Conservation (phyloP, 257 asterid species). For the Salvia rosmarinus region DNA sequence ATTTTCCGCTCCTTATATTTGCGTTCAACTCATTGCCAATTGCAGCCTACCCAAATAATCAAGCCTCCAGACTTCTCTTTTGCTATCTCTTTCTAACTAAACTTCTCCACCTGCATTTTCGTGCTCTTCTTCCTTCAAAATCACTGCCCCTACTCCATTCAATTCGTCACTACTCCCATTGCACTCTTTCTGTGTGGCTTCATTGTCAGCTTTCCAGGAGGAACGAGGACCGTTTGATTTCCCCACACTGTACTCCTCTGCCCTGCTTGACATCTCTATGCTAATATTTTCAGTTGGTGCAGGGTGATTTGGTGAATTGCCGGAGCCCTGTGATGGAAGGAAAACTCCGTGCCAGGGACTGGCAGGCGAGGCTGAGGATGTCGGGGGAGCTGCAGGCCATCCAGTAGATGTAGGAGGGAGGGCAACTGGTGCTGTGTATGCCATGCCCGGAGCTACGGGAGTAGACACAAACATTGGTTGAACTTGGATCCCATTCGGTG, state of each 20-base stretch:
- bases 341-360: constrained; percentile 88
- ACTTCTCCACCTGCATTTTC: constrained; percentile 33
- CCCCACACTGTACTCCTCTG: constrained; percentile 38
- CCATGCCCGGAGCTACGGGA: constrained; percentile 53
- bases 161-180: constrained; percentile 44
- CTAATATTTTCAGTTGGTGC: constrained; percentile 35
- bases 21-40: constrained; percentile 51
- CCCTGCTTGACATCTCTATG: constrained; percentile 27
- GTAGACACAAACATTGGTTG: constrained; percentile 63
- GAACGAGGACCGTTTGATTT: constrained; percentile 34
- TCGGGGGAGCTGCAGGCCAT: constrained; percentile 59
- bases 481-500: constrained; percentile 56
- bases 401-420: constrained; percentile 58
- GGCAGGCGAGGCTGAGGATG: constrained; percentile 64
- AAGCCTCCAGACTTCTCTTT: constrained; percentile 2
- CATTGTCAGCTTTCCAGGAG: constrained; percentile 25
- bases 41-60: constrained; percentile 38
- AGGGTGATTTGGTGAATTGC: constrained; percentile 48
- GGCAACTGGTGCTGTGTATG: constrained; percentile 60
- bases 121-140: constrained; percentile 42
- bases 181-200: constrained; percentile 39
- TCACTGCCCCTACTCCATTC: constrained; percentile 18
- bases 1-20: constrained; percentile 69
- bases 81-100: constrained; percentile 30
- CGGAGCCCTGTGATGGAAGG: constrained; percentile 71